Evolutionary conservation across 306 rosid species (phyloP).

Genomic region (Acacia acuminata): DNA sequence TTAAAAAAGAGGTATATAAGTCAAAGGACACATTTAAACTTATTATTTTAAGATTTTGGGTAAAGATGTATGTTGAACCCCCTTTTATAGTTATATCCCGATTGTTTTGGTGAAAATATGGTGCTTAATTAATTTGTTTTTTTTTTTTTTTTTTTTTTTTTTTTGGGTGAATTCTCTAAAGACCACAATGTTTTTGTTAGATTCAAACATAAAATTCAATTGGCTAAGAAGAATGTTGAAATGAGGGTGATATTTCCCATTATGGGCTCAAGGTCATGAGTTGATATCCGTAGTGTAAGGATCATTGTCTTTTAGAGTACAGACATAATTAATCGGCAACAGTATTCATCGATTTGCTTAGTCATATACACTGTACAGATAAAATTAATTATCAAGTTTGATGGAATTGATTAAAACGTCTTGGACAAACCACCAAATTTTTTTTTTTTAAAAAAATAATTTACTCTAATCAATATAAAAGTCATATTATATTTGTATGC

Average conservation of each 20-base stretch:
- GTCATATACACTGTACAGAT: not conserved
- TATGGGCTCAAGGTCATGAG: not conserved
- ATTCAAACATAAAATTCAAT: not conserved
- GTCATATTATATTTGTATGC: not conserved
- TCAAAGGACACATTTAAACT: no score
- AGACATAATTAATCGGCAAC: not conserved
- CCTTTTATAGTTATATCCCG: not conserved
- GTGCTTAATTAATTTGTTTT: no score
- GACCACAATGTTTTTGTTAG: not conserved
- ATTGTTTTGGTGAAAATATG: not conserved
- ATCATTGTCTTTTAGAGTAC: not conserved
- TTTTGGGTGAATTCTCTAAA: not conserved
- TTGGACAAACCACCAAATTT: not conserved
- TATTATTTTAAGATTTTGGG: not conserved
- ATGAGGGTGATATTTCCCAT: not conserved
- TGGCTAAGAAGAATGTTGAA: not conserved
- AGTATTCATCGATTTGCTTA: not conserved
- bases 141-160: no score
- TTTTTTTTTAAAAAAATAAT: not conserved
- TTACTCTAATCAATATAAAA: not conserved
- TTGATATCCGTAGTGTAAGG: not conserved
- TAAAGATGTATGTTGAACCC: not conserved
- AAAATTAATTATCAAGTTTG: not conserved
- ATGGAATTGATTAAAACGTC: not conserved
- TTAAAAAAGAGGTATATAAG: no score